These are phyloP conservation scores for Arabidopsis arenosa DNA, from an alignment of 345 rosid species.

Conservation along the genomic window DNA sequence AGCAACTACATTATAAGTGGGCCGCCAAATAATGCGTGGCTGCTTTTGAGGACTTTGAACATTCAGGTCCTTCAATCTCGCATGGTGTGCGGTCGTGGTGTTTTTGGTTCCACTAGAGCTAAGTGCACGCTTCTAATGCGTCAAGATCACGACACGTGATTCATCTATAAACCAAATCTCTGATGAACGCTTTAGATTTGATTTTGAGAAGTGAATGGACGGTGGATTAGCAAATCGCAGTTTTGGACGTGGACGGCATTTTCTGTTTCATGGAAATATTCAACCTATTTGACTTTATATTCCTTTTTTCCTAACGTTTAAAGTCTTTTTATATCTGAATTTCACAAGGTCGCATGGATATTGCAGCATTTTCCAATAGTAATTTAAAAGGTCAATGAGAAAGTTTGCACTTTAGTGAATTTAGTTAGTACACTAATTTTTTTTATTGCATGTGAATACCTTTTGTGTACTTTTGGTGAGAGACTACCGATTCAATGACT, in stretches of 20 bases:
- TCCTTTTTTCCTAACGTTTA: slow-evolving; percentile 11
- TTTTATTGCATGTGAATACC: slow-evolving; percentile 18
- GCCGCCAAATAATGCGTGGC: slow-evolving; percentile 33
- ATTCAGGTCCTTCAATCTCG: slow-evolving; percentile 6
- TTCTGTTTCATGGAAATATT: slow-evolving; percentile 35
- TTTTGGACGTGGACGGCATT: slow-evolving; percentile 30
- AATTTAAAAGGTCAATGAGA: slow-evolving; percentile 7
- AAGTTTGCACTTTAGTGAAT: slow-evolving; percentile 8
- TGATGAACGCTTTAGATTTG: slow-evolving; percentile 26
- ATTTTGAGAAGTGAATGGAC: neutral
- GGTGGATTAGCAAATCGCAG: slow-evolving; percentile 14
- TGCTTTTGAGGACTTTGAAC: slow-evolving; percentile 32
- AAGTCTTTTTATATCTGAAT: slow-evolving; percentile 16
- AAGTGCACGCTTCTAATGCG: slow-evolving; percentile 27
- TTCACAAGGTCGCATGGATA: neutral
- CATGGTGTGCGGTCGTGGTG: slow-evolving; percentile 28
- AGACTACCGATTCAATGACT: slow-evolving; percentile 23
- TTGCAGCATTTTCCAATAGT: neutral
- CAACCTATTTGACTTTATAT: slow-evolving; percentile 36
- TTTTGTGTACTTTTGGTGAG: neutral
- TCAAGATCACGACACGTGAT: slow-evolving; percentile 28
- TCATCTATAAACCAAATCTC: neutral
- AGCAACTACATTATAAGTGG: neutral
- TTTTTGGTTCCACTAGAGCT: slow-evolving; percentile 29
- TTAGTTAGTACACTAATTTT: neutral